Evolutionary conservation across 208 protist species (phyloP).

Genomic region (Tritrichomonas musculus): DNA sequence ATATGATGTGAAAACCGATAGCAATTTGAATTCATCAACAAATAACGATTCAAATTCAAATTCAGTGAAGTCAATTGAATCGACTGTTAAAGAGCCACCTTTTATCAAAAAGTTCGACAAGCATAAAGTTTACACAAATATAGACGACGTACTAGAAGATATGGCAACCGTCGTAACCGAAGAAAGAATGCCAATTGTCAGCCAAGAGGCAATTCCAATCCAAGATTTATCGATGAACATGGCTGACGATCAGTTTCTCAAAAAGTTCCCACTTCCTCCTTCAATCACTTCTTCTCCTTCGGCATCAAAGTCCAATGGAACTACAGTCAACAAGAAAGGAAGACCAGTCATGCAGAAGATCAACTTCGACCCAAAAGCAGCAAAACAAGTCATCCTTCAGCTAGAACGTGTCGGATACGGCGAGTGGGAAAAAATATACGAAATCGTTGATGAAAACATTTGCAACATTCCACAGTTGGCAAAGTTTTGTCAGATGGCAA

Average conservation of each 20-base stretch:
- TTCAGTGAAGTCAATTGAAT: not conserved
- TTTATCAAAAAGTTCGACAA: not conserved
- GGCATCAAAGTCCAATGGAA: not conserved
- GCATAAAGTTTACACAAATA: too few species aligned
- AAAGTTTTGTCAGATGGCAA: not conserved
- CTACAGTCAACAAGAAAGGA: not conserved
- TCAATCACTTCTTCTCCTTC: too few species aligned
- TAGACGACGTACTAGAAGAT: not conserved
- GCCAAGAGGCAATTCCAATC: not conserved
- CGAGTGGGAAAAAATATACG: not conserved
- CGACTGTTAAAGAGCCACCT: not conserved
- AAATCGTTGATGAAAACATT: not conserved
- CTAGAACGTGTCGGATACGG: not conserved
- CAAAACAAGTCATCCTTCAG: not conserved
- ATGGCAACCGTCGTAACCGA: not conserved
- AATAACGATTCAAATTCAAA: not conserved
- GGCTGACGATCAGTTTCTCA: not conserved
- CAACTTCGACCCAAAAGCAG: not conserved
- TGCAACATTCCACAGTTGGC: not conserved
- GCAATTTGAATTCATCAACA: not conserved
- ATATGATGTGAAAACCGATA: not conserved
- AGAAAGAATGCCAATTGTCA: not conserved
- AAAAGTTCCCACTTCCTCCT: not conserved
- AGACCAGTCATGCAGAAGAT: not conserved
- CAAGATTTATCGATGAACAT: not conserved